Base-by-base conservation (phyloP, 306 rosid genomes). In the Dicorynia guianensis region DNA sequence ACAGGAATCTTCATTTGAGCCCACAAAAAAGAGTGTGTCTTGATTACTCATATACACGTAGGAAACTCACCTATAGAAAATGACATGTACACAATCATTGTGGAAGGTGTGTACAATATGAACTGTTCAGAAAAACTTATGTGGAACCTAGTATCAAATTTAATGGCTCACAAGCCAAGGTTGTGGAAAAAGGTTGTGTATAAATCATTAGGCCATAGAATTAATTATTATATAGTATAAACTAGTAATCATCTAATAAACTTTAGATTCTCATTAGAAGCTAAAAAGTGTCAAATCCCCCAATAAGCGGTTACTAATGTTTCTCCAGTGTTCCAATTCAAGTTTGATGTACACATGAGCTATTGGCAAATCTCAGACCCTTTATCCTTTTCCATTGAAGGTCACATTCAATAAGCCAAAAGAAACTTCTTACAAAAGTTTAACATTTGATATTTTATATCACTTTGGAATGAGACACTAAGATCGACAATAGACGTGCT, bases 331-430 rank as follows among this genome's bases (percentile, higher is more conserved):
- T 6, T 34, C 15, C 11, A 50, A 68, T 35, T 15, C 35, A 50
- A 49, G 35, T 34, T 68, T 10, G 35, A 50, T 35, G 8, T 15
- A 50, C 40, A 15, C 50, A n/a, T 34, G 35, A 35, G 35, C 61
- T 34, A 52, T 3, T 17, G 36, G 62, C 52, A 68, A 52, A 17
- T 49, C 11, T 34, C 50, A 11, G 17, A 68, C 36, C 34, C 15
- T 36, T 8, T 34, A 11, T 11, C 34, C 0, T 9, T 8, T 19
- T 34, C 33, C 46, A 67, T 48, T 33, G 46, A 49, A 17, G 38
- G 59, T 67, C n/a, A 33, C 15, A 47, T 67, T 47, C 33, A 19
- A 42, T 49, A 49, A 34, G 59, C 46, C 59, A 67, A 67, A 43
- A n/a, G 36, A 49, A 48, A 33, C 59, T 13, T 30, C 11, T 49